Conservation (phyloP, 495 filamentous ascomycete species). For the Parachaetomium inaequale region DNA sequence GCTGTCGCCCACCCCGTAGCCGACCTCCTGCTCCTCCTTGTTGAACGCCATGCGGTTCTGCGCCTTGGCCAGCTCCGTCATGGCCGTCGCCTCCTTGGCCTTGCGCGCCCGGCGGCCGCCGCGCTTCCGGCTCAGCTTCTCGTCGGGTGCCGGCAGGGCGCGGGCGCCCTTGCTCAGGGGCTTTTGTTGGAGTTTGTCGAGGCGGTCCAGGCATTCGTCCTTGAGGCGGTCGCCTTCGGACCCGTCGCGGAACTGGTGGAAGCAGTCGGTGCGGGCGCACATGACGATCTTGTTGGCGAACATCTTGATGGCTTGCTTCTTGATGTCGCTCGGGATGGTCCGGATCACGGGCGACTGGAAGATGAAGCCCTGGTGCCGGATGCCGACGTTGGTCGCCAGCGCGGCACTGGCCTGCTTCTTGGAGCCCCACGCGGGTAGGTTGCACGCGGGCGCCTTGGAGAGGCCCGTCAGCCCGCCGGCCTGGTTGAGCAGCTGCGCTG, state of each 20-base stretch:
- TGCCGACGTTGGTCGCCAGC: conserved; percentile 89
- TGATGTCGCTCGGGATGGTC: conserved; percentile 77
- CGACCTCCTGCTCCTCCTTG: conserved; percentile 91
- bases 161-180: conserved; percentile 83
- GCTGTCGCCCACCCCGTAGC: conserved; percentile 81
- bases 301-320: conserved; percentile 93
- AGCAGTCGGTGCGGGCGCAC: conserved; percentile 81
- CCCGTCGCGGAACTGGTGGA: conserved; percentile 79
- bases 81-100: conserved; percentile 93
- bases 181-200: conserved; percentile 95
- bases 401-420: conserved; percentile 79
- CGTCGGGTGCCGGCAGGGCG: conserved; percentile 89
- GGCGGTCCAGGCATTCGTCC: conserved; percentile 73
- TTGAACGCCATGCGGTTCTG: conserved; percentile 96
- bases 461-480: conserved; percentile 84
- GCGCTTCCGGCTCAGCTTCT: conserved; percentile 90
- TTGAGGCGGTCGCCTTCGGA: conserved; percentile 80
- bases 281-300: conserved; percentile 91
- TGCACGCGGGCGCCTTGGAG: conserved; percentile 89
- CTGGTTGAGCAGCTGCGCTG: conserved; percentile 92
- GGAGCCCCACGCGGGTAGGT: conserved; percentile 82
- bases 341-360: conserved; percentile 87
- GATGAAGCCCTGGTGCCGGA: conserved; percentile 89
- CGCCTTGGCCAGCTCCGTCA: conserved; percentile 94
- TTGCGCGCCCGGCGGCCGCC: conserved; percentile 88